A percentile compares a stretch with the other conserved stretches of the same genome.
Conservation (phyloP, 306 rosid species). For the Ochetophila trinervis region DNA sequence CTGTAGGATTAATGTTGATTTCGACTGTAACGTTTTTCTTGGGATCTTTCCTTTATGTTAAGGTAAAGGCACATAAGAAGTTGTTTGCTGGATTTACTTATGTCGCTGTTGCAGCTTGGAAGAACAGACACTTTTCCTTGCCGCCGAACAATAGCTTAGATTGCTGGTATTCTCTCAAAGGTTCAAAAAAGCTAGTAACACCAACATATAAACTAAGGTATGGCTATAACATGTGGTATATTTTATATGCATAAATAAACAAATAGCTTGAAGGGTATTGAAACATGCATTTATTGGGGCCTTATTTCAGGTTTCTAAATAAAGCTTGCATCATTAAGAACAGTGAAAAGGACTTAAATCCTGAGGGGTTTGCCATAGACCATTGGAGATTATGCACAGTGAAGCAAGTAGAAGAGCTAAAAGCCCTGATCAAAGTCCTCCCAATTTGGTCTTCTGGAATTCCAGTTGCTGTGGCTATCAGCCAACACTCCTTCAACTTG, state of each 20-base stretch:
- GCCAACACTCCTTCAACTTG: constrained; percentile 42
- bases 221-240: too few relatives aligned
- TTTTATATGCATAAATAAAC: too few relatives aligned
- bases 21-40: constrained; percentile 50
- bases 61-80: constrained; percentile 46
- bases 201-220: constrained; percentile 71
- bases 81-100: constrained; percentile 49
- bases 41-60: constrained; percentile 55
- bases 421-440: constrained; percentile 58
- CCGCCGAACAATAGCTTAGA: constrained; percentile 38
- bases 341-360: constrained; percentile 41
- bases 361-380: constrained; percentile 43
- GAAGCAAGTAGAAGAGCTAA: constrained; percentile 77
- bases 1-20: constrained; percentile 61
- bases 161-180: constrained; percentile 47
- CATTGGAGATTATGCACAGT: constrained; percentile 68
- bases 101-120: constrained; percentile 61
- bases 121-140: constrained; percentile 42
- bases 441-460: constrained; percentile 80
- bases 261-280: too few relatives aligned
- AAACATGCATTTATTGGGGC: neutral
- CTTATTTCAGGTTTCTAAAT: constrained; percentile 56
- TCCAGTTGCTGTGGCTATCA: constrained; percentile 23
- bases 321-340: constrained; percentile 67
- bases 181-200: constrained; percentile 43